Base-by-base conservation (phyloP, 164 flowering plant genomes). In the Akebia trifoliata region DNA sequence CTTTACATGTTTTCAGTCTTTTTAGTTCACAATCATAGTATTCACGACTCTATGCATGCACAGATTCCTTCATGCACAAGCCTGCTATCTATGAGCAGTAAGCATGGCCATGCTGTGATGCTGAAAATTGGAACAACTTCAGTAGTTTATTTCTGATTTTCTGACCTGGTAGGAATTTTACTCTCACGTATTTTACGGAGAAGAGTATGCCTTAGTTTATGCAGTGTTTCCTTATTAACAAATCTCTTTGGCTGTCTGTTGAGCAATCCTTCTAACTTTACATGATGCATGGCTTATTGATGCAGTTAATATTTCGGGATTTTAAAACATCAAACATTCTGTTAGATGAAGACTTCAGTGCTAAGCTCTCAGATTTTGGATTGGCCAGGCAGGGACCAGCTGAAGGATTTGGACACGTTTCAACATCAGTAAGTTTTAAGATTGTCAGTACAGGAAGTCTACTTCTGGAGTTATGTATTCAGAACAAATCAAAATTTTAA, bases 281-380 rank as follows among this genome's bases (percentile, higher is more conserved):
- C 60, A 45, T 31, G 30, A 14, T 36, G 11, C 21, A 4, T 12
- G 14, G 25, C 7, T 34, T 43, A 10, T 17, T 51, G 43, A 1
- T 76, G 76, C 93, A 90, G 95, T 66, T 91, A 62, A 91, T 91
- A 59, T 91, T 91, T 70, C 74, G 97, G 35, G 97, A 91, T 79
- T 86, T 91, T 50, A 91, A 91, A 66, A 66, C 96, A 4, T 91
- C 97, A 51, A 91, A 91, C 64, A 61, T 91, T 53, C 78, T 91
- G 49, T 72, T 91, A 59, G 97, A 91, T 64, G 86, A 84, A 65
- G 79, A 84, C 50, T 91, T 88, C 61, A 88, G 78, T 66, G 96
- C 96, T 37, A 91, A 88, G 78, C 87, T 91, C 45, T 91, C 97
- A 35, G 97, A 91, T 50, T 91, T 91, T 64, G 97, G 97, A 72